These are phyloP conservation scores for Wickerhamomyces bisporus DNA, from an alignment of 805 yeast species.

Conservation along the genomic window DNA sequence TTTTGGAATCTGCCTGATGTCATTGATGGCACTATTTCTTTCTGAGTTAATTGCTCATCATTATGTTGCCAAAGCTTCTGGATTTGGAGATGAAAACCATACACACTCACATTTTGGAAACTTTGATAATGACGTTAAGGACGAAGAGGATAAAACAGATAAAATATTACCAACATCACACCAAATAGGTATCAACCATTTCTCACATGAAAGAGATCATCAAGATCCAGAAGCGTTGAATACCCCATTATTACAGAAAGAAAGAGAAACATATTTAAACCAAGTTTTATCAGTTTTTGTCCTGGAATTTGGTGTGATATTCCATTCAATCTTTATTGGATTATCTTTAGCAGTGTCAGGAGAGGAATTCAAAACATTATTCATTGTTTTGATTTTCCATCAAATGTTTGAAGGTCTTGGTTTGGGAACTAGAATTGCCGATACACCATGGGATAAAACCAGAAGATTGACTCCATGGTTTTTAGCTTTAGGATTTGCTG, in stretches of 20 bases:
- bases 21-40: slow-evolving; percentile 41
- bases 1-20: slow-evolving; percentile 45
- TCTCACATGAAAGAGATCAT: slow-evolving; percentile 37
- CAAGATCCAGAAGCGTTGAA: slow-evolving; percentile 38
- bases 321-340: slow-evolving; percentile 82
- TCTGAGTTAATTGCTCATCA: slow-evolving; percentile 44
- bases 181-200: slow-evolving; percentile 33
- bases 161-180: slow-evolving; percentile 7
- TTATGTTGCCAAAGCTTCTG: slow-evolving; percentile 31
- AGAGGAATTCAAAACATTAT: slow-evolving; percentile 65
- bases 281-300: slow-evolving; percentile 53
- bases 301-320: slow-evolving; percentile 70
- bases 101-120: slow-evolving; percentile 54
- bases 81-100: slow-evolving; percentile 28
- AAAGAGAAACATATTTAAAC: slow-evolving; percentile 45
- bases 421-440: slow-evolving; percentile 71
- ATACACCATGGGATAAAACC: slow-evolving; percentile 30
- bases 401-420: slow-evolving; percentile 87
- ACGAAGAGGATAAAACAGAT: slow-evolving; percentile 14
- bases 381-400: slow-evolving; percentile 66
- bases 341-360: slow-evolving; percentile 74
- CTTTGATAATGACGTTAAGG: slow-evolving; percentile 4
- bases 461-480: slow-evolving; percentile 54
- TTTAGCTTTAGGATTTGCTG: slow-evolving; percentile 41
- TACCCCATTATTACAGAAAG: slow-evolving; percentile 30